A percentile compares a stretch with the other conserved stretches of the same genome.
phyloP scores from a whole-genome alignment of 2,329 filamentous ascomycete genomes.

The Knufia petricola region DNA sequence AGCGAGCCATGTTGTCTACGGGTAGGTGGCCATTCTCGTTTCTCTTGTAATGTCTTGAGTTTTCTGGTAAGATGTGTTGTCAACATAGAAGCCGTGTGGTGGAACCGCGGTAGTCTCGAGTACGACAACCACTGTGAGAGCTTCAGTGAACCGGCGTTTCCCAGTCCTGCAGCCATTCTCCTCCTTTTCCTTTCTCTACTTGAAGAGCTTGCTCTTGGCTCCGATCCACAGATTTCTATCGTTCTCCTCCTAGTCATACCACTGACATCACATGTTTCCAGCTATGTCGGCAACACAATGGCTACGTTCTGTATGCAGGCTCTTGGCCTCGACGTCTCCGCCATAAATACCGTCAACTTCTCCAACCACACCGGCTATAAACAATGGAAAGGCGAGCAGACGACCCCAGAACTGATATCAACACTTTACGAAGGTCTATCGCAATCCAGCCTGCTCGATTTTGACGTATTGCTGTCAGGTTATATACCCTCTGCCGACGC shows the following conservation, averaged over 20 bases:
- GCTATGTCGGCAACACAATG: conserved; percentile 97
- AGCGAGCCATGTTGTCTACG: conserved; percentile 82
- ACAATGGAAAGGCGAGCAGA: conserved; percentile 75
- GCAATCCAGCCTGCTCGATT: conserved; percentile 74
- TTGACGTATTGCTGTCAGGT: conserved; percentile 88
- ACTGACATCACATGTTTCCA: conserved; percentile 30
- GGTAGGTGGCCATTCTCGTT: conserved; percentile 44
- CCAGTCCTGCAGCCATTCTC: too few relatives aligned
- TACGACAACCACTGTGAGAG: too few relatives aligned
- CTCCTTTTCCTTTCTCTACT: neutral
- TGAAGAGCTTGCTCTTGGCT: neutral
- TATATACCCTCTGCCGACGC: conserved; percentile 84
- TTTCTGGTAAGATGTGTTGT: too few relatives aligned
- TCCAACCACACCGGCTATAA: conserved; percentile 94
- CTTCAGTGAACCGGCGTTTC: too few relatives aligned
- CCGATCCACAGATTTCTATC: too few relatives aligned
- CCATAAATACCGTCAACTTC: conserved; percentile 94
- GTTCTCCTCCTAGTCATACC: too few relatives aligned
- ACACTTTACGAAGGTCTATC: conserved; percentile 77
- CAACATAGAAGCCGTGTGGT: too few relatives aligned
- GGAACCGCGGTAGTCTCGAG: too few relatives aligned
- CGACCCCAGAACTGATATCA: conserved; percentile 70
- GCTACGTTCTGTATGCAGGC: conserved; percentile 90
- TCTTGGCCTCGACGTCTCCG: conserved; percentile 84
- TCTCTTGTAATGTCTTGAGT: neutral